A percentile compares a stretch with the other conserved stretches of the same genome.
These are phyloP conservation scores for Dalbergia cultrata DNA, from an alignment of 306 rosid species.

Conservation along the genomic window DNA sequence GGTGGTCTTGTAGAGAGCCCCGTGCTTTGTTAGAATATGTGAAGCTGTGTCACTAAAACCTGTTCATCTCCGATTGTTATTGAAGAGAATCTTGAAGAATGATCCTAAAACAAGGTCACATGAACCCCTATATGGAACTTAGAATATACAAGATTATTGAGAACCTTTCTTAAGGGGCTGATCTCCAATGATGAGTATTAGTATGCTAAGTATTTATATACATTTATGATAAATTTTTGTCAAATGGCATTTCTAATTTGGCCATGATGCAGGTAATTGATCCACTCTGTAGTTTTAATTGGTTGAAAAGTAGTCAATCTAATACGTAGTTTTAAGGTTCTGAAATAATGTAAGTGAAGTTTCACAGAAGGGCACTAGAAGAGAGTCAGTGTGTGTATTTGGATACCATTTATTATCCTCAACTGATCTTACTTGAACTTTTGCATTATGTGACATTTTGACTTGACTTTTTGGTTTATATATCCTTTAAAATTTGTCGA, in stretches of 20 bases:
- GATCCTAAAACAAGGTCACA: constrained; percentile 5
- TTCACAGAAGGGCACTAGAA: not conserved
- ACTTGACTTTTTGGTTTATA: not conserved
- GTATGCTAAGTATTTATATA: not conserved
- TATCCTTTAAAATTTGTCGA: not conserved
- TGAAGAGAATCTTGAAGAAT: not conserved
- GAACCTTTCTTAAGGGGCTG: not conserved
- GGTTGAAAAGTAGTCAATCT: not conserved
- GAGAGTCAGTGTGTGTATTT: not conserved
- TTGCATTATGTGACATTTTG: not conserved
- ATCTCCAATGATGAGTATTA: not conserved
- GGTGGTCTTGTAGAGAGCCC: not conserved
- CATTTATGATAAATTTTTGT: not conserved
- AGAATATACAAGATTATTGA: not conserved
- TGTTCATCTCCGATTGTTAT: not conserved
- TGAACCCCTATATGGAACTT: not conserved
- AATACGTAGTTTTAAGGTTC: not conserved
- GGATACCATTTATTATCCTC: not conserved
- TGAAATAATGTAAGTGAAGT: not conserved
- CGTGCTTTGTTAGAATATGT: not conserved
- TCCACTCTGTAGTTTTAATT: not conserved
- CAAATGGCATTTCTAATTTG: constrained; percentile 13
- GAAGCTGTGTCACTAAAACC: not conserved
- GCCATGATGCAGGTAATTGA: constrained; percentile 5
- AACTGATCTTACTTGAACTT: not conserved